A percentile compares a stretch with the other conserved stretches of the same genome.
Conservation (phyloP, 2,329 filamentous ascomycete genomes). For the Didymella keratinophila region DNA sequence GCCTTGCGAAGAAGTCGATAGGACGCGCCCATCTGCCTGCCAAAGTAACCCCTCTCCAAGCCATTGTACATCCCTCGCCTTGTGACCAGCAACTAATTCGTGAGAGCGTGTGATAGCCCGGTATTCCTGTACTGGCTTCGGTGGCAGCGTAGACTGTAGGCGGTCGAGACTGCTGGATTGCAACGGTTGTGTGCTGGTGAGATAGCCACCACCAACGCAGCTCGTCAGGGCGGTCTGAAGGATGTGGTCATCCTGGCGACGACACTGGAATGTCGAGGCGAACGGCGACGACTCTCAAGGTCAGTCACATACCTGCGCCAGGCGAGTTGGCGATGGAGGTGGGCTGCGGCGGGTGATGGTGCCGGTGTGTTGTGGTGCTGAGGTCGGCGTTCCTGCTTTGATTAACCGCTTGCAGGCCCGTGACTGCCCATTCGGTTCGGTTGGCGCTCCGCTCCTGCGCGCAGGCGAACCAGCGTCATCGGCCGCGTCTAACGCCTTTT, state of each 20-base stretch:
- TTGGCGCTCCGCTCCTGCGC: conserved; percentile 1
- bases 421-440: conserved; percentile 11
- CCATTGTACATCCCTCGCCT: neutral
- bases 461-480: conserved; percentile 22
- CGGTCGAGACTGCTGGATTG: neutral
- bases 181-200: conserved; percentile 1
- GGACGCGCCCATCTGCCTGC: conserved; percentile 1
- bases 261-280: conserved; percentile 18
- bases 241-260: conserved; percentile 15
- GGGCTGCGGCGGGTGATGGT: conserved; percentile 13
- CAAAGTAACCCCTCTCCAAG: neutral
- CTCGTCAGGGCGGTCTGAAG: conserved; percentile 17
- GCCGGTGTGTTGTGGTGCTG: conserved; percentile 21
- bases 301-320: conserved; percentile 20
- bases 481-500: conserved; percentile 25
- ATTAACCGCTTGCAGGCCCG: conserved; percentile 12
- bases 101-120: neutral
- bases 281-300: neutral
- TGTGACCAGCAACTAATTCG: neutral
- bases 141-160: conserved; percentile 1
- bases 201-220: neutral
- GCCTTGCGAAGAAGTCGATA: conserved; percentile 5
- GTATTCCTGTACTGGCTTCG: neutral
- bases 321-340: conserved; percentile 4
- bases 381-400: conserved; percentile 22